phyloP scores from a whole-genome alignment of 2,329 filamentous ascomycete genomes.

The Fusarium sp. region DNA sequence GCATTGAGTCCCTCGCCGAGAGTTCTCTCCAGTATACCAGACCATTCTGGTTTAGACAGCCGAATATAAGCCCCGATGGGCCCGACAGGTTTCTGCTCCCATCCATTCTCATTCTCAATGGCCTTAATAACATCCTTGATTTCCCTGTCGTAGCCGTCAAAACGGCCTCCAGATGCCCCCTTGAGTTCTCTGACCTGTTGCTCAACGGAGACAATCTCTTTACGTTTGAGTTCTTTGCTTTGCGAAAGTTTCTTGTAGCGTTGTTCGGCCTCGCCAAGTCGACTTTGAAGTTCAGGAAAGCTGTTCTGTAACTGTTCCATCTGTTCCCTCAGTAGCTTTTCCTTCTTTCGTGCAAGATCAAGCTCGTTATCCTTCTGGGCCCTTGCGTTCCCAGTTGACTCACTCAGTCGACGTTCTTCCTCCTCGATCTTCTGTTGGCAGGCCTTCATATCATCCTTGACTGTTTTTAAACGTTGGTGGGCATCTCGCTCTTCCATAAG shows the following conservation, averaged over 20 bases:
- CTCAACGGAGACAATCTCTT: constrained; percentile 68
- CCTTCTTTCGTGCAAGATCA: constrained; percentile 47
- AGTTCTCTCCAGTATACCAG: constrained; percentile 81
- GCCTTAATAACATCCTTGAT: constrained; percentile 74
- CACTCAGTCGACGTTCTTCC: constrained; percentile 73
- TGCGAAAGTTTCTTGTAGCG: constrained; percentile 51
- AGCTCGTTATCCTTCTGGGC: constrained; percentile 71
- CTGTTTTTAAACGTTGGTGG: constrained; percentile 67
- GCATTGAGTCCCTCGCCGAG: constrained; percentile 78
- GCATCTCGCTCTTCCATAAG: constrained; percentile 77
- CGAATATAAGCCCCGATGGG: constrained; percentile 85
- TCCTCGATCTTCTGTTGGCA: constrained; percentile 64
- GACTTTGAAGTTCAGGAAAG: constrained; percentile 53
- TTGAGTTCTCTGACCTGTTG: constrained; percentile 64
- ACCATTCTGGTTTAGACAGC: constrained; percentile 85
- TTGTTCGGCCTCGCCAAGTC: constrained; percentile 51
- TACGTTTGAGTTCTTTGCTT: constrained; percentile 60
- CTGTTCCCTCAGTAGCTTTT: constrained; percentile 47
- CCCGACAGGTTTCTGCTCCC: constrained; percentile 80
- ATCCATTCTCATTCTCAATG: constrained; percentile 79
- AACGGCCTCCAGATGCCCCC: constrained; percentile 67
- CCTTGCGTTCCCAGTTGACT: constrained; percentile 78
- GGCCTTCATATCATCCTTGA: constrained; percentile 61
- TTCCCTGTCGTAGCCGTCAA: constrained; percentile 73
- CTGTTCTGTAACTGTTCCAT: constrained; percentile 50